Evolutionary conservation across 108 stramenopile species (phyloP).

Genomic region (Cyclotella cryptica): DNA sequence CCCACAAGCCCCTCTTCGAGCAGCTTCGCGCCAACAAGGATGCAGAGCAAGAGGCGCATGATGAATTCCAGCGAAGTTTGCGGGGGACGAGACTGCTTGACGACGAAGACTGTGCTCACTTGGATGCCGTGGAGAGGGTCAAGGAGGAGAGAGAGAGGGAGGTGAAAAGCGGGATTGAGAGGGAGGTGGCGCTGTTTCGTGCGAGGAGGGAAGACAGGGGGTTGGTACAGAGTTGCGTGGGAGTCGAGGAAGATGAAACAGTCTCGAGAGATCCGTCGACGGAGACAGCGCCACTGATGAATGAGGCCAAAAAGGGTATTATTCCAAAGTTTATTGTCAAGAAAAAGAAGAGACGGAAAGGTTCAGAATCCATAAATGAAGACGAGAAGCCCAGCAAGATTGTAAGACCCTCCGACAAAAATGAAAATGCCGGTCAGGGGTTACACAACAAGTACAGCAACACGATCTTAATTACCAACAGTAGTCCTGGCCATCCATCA

Average conservation of each 20-base stretch:
- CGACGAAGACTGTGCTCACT: conserved; percentile 86
- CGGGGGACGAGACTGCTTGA: conserved; percentile 74
- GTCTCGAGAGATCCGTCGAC: not conserved
- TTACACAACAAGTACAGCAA: not conserved
- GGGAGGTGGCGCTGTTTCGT: conserved; percentile 74
- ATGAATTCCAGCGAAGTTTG: conserved; percentile 71
- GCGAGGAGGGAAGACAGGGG: conserved; percentile 68
- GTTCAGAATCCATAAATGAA: conserved; percentile 26
- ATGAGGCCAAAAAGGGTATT: conserved; percentile 34
- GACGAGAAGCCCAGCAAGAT: conserved; percentile 12
- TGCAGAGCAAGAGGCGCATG: conserved; percentile 69
- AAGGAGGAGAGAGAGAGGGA: conserved; percentile 53
- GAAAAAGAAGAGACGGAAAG: conserved; percentile 37
- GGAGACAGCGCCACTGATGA: not conserved
- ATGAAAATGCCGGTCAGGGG: not conserved
- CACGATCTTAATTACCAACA: not conserved
- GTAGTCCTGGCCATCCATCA: not conserved
- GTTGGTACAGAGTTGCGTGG: conserved; percentile 21
- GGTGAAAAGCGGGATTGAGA: conserved; percentile 57
- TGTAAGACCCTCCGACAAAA: conserved; percentile 2
- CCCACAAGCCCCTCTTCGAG: conserved; percentile 83
- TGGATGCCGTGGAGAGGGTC: conserved; percentile 69
- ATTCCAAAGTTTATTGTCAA: conserved; percentile 52
- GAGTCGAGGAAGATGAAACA: conserved; percentile 17
- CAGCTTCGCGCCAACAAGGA: conserved; percentile 85